Percentiles rank a stretch among this genome's conserved stretches.
phyloP scores from a whole-genome alignment of 2,329 filamentous ascomycete species.

The Fusarium domesticum region DNA sequence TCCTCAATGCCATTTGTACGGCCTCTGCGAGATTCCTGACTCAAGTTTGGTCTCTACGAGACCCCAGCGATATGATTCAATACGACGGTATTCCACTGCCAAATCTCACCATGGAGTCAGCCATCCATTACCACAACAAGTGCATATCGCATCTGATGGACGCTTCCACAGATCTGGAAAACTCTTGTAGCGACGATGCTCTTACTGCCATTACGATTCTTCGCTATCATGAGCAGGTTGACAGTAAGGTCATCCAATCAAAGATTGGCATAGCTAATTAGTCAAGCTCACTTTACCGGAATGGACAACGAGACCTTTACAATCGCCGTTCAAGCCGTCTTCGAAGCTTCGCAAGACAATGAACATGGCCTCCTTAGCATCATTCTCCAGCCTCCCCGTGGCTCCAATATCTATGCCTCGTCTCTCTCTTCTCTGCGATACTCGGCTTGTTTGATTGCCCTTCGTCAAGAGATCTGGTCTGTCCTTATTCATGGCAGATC shows the following conservation, averaged over 20 bases:
- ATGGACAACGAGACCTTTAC: constrained; percentile 15
- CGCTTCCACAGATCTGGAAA: constrained; percentile 8
- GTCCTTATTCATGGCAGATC: constrained; percentile 13
- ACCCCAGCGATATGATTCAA: constrained; percentile 1
- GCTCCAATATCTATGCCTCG: constrained; percentile 6
- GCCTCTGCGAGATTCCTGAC: constrained; percentile 12
- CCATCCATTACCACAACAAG: constrained; percentile 17
- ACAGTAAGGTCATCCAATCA: constrained; percentile 2
- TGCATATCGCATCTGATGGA: constrained; percentile 19
- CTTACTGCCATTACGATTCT: constrained; percentile 15
- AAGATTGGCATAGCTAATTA: not conserved
- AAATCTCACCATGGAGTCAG: constrained; percentile 8
- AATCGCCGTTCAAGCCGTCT: constrained; percentile 10
- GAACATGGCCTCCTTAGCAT: constrained; percentile 5
- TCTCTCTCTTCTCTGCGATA: constrained; percentile 12
- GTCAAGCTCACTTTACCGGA: constrained; percentile 11
- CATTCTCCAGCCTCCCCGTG: constrained; percentile 9
- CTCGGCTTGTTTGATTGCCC: constrained; percentile 12
- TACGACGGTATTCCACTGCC: constrained; percentile 12
- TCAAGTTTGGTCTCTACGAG: constrained; percentile 7
- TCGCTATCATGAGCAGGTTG: constrained; percentile 16
- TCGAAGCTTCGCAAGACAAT: constrained; percentile 10
- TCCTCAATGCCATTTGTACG: constrained; percentile 15
- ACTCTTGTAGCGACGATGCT: constrained; percentile 17
- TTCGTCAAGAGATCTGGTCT: constrained; percentile 15